Evolutionary conservation across 1,139 yeast species (phyloP).

Genomic region (Pichia sp.): DNA sequence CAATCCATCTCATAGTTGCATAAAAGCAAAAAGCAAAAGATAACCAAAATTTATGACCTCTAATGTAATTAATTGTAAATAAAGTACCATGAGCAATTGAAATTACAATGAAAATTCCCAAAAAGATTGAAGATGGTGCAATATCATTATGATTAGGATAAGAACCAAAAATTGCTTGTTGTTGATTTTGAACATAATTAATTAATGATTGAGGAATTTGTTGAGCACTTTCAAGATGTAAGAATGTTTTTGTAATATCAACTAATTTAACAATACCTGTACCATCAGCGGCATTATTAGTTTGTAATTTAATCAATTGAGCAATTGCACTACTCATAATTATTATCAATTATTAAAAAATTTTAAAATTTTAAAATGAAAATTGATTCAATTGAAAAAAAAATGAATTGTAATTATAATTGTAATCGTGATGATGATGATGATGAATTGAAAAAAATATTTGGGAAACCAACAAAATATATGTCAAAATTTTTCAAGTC

Average conservation of each 20-base stretch:
- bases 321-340: constrained; percentile 17
- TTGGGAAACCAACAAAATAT: too few relatives aligned
- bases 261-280: constrained; percentile 40
- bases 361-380: too few relatives aligned
- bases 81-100: constrained; percentile 43
- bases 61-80: constrained; percentile 43
- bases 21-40: constrained; percentile 52
- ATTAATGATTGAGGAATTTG: constrained; percentile 36
- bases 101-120: constrained; percentile 48
- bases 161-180: constrained; percentile 58
- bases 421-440: too few relatives aligned
- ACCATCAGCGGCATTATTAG: constrained; percentile 44
- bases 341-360: too few relatives aligned
- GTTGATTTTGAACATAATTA: constrained; percentile 33
- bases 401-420: too few relatives aligned
- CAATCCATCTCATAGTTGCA: constrained; percentile 47
- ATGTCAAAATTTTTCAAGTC: too few relatives aligned
- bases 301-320: constrained; percentile 19
- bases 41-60: constrained; percentile 63
- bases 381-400: too few relatives aligned
- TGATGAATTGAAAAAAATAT: too few relatives aligned
- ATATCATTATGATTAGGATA: constrained; percentile 52
- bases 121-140: constrained; percentile 57
- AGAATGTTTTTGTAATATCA: constrained; percentile 26
- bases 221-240: constrained; percentile 19